Evolutionary conservation across 805 yeast genomes (phyloP).

Genomic region (Candida corydali): DNA sequence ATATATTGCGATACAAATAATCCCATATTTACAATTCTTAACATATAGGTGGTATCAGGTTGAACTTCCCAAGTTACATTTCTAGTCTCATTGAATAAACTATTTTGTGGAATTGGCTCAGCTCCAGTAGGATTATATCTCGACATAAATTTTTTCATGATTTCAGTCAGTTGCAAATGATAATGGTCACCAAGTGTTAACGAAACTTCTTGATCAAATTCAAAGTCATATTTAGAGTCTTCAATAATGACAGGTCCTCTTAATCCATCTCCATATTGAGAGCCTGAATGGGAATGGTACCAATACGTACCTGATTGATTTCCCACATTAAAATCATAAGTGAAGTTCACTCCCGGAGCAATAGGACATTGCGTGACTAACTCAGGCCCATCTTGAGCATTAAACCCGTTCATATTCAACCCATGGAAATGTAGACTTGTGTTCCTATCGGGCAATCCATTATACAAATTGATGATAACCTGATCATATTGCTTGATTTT

Average conservation of each 20-base stretch:
- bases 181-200: slow-evolving; percentile 85
- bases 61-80: slow-evolving; percentile 73
- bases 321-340: slow-evolving; percentile 35
- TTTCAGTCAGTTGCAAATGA: slow-evolving; percentile 54
- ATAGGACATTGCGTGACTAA: slow-evolving; percentile 46
- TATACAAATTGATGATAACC: slow-evolving; percentile 32
- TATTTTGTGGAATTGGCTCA: slow-evolving; percentile 87
- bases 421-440: slow-evolving; percentile 46
- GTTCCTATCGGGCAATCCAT: slow-evolving; percentile 29
- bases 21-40: slow-evolving; percentile 82
- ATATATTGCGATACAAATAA: slow-evolving; percentile 89
- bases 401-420: slow-evolving; percentile 33
- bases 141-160: slow-evolving; percentile 56
- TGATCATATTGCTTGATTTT: slow-evolving; percentile 37
- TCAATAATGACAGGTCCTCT: slow-evolving; percentile 67
- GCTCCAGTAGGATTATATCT: slow-evolving; percentile 94
- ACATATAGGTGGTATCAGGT: slow-evolving; percentile 80
- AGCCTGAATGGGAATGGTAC: slow-evolving; percentile 78
- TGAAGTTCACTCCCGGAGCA: slow-evolving; percentile 33
- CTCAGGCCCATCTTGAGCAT: slow-evolving; percentile 44
- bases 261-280: slow-evolving; percentile 77
- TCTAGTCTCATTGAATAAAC: slow-evolving; percentile 77
- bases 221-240: slow-evolving; percentile 37
- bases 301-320: slow-evolving; percentile 45
- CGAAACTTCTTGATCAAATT: slow-evolving; percentile 75